Evolutionary conservation across 768 basidiomycete genomes (phyloP).

Genomic region (Lyophyllum atratum): DNA sequence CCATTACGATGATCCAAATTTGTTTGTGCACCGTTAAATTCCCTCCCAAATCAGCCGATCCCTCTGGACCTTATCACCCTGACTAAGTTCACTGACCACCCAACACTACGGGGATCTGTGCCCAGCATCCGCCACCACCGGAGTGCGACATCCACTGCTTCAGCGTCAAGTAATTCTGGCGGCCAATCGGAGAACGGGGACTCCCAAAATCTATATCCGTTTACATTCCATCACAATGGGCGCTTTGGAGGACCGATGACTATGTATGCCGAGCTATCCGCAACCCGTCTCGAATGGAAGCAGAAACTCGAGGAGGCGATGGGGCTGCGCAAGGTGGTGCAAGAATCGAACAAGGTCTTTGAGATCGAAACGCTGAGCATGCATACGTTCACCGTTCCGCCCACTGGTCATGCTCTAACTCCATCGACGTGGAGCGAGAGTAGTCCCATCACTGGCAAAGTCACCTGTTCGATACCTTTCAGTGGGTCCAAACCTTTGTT

Average conservation of each 20-base stretch:
- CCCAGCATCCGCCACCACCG: constrained; percentile 53
- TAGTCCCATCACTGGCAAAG: constrained; percentile 73
- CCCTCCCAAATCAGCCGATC: constrained; percentile 69
- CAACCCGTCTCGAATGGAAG: constrained; percentile 82
- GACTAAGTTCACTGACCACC: constrained; percentile 76
- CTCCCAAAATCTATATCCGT: constrained; percentile 77
- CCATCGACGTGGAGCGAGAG: constrained; percentile 69
- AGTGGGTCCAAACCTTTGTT: constrained; percentile 46
- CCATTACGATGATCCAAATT: neutral
- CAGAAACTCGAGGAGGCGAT: constrained; percentile 90
- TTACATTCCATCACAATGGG: constrained; percentile 86
- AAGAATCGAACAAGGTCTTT: constrained; percentile 95
- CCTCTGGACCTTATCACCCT: constrained; percentile 87
- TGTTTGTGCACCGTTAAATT: neutral
- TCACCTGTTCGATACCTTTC: constrained; percentile 95
- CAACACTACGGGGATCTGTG: constrained; percentile 68
- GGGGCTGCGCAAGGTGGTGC: constrained; percentile 80
- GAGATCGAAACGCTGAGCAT: constrained; percentile 87
- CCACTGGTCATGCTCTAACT: constrained; percentile 46
- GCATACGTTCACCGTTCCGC: constrained; percentile 83
- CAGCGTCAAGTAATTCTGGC: constrained; percentile 21
- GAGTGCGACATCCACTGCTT: constrained; percentile 33
- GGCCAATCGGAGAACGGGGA: constrained; percentile 51
- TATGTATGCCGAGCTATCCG: constrained; percentile 77
- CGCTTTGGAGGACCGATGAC: constrained; percentile 82